Evolutionary conservation across 2,329 filamentous ascomycete species (phyloP).

Genomic region (Aureobasidium sp.): DNA sequence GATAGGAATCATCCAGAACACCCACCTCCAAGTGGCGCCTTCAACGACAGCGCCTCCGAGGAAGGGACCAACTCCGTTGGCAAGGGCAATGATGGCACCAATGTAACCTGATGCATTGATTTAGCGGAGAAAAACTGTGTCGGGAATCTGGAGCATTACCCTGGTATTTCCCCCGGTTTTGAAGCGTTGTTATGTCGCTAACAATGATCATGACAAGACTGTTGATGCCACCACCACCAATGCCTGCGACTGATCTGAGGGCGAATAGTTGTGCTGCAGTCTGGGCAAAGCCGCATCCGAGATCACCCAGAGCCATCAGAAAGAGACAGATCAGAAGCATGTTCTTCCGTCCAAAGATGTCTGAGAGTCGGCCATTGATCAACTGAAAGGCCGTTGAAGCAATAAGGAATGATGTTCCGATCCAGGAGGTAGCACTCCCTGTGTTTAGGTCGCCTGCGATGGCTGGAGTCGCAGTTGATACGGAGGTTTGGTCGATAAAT

Average conservation of each 20-base stretch:
- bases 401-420: slow-evolving; percentile 1
- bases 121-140: slow-evolving; percentile 19
- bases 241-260: slow-evolving; percentile 20
- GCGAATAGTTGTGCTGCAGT: slow-evolving; percentile 34
- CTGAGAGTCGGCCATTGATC: slow-evolving; percentile 41
- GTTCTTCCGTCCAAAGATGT: slow-evolving; percentile 42
- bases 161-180: slow-evolving; percentile 14
- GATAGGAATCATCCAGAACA: slow-evolving; percentile 43
- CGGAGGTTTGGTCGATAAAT: slow-evolving; percentile 16
- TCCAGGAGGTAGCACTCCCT: not conserved
- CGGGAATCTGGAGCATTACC: not conserved
- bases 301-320: slow-evolving; percentile 40
- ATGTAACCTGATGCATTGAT: slow-evolving; percentile 35
- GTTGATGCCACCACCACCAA: slow-evolving; percentile 23
- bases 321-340: slow-evolving; percentile 29
- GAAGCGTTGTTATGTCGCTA: slow-evolving; percentile 23
- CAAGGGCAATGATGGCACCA: slow-evolving; percentile 36
- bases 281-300: slow-evolving; percentile 39
- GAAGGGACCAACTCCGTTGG: slow-evolving; percentile 49
- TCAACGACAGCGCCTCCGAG: slow-evolving; percentile 45
- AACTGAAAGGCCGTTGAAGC: slow-evolving; percentile 39
- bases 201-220: slow-evolving; percentile 26
- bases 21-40: slow-evolving; percentile 19
- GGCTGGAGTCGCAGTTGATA: slow-evolving; percentile 16
- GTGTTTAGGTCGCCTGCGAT: slow-evolving; percentile 15